Percentiles rank a stretch among this genome's conserved stretches.
phyloP scores from a whole-genome alignment of 2,329 filamentous ascomycete genomes.

The Diaporthe velutina region DNA sequence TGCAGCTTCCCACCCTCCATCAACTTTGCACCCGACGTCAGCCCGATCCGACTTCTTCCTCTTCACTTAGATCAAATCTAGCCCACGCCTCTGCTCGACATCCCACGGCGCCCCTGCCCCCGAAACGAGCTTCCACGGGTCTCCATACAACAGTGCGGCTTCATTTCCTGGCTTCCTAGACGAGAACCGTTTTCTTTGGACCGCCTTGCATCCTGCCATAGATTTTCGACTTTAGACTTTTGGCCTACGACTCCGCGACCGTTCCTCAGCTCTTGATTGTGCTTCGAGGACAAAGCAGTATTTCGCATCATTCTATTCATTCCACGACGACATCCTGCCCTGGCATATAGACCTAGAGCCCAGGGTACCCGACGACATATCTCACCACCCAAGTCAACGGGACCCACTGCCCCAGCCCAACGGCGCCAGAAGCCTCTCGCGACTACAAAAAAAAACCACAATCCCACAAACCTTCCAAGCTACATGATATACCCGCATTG shows the following conservation, averaged over 20 bases:
- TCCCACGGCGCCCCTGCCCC: not conserved
- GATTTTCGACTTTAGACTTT: constrained; percentile 1
- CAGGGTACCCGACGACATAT: not conserved
- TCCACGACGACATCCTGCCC: not conserved
- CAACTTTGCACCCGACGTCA: constrained; percentile 18
- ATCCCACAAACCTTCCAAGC: not conserved
- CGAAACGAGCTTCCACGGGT: not conserved
- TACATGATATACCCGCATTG: constrained; percentile 5
- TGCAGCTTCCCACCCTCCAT: constrained; percentile 14
- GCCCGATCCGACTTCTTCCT: constrained; percentile 27
- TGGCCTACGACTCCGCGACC: not conserved
- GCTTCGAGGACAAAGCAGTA: constrained; percentile 1
- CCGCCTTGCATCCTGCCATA: not conserved
- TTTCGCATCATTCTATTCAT: not conserved
- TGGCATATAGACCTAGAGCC: constrained; percentile 20
- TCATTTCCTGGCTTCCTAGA: constrained; percentile 8
- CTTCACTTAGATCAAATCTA: constrained; percentile 1
- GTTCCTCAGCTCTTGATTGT: not conserved
- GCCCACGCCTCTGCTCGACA: not conserved
- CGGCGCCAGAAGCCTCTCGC: not conserved
- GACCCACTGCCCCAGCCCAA: constrained; percentile 17
- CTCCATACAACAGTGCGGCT: not conserved
- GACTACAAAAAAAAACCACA: not conserved
- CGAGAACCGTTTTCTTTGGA: not conserved
- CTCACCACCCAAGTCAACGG: not conserved